phyloP scores from a whole-genome alignment of 768 basidiomycete genomes.

The Mycena alexandri region DNA sequence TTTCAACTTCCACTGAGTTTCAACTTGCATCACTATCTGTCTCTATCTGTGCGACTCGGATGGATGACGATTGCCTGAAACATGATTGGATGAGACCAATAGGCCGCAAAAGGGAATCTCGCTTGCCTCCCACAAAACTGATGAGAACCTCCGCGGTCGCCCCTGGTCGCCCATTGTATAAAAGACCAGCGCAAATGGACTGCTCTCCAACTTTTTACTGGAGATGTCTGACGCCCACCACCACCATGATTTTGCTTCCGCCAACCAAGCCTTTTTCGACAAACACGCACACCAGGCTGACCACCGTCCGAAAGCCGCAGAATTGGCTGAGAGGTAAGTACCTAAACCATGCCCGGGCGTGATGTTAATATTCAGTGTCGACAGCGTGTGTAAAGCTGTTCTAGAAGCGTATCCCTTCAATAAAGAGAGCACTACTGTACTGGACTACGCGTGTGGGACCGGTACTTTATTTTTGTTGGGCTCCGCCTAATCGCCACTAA shows the following conservation, averaged over 20 bases:
- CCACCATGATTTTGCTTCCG: slow-evolving; percentile 32
- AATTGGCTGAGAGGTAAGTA: slow-evolving; percentile 34
- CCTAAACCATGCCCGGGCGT: background rate
- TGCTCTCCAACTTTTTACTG: background rate
- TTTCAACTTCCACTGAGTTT: too few species aligned
- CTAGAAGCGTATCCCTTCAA: slow-evolving; percentile 38
- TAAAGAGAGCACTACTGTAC: slow-evolving; percentile 31
- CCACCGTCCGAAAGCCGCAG: slow-evolving; percentile 32
- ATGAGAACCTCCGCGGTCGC: slow-evolving; percentile 18
- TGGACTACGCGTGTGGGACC: slow-evolving; percentile 42
- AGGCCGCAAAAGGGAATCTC: too few species aligned
- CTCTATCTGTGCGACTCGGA: too few species aligned
- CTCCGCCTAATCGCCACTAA: background rate
- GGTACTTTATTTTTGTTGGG: slow-evolving; percentile 16
- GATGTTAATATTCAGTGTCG: background rate
- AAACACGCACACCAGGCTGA: slow-evolving; percentile 36
- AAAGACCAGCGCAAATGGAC: background rate
- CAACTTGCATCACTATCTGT: too few species aligned
- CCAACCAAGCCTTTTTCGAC: slow-evolving; percentile 38
- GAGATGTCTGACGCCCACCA: slow-evolving; percentile 25
- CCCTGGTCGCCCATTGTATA: too few species aligned
- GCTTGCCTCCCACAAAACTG: too few species aligned
- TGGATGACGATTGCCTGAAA: too few species aligned
- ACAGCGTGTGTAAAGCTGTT: slow-evolving; percentile 36
- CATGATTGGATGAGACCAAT: too few species aligned